Evolutionary conservation across 2,329 filamentous ascomycete genomes (phyloP).

Genomic region (Cordyceps tenuipes): DNA sequence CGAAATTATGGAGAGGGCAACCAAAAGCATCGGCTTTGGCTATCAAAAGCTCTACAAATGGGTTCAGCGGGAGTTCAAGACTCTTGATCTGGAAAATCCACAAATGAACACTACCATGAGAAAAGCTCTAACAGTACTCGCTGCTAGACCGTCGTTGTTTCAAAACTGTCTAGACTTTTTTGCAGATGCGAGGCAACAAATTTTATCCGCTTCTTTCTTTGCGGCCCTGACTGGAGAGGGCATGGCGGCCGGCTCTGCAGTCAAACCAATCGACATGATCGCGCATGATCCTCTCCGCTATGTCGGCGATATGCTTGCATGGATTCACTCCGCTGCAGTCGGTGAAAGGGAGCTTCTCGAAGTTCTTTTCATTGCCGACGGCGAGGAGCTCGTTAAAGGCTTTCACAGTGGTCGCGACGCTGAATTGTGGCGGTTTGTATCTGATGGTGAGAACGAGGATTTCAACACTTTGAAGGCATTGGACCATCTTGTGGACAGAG

Average conservation of each 20-base stretch:
- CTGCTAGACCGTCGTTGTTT: slow-evolving; percentile 83
- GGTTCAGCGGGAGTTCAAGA: slow-evolving; percentile 90
- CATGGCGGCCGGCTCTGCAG: slow-evolving; percentile 45
- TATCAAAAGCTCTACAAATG: slow-evolving; percentile 96
- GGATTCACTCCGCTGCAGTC: slow-evolving; percentile 89
- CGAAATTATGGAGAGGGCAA: slow-evolving; percentile 86
- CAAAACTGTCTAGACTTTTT: slow-evolving; percentile 92
- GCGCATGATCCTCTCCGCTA: slow-evolving; percentile 90
- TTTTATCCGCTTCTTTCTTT: slow-evolving; percentile 83
- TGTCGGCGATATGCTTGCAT: slow-evolving; percentile 94
- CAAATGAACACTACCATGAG: slow-evolving; percentile 83
- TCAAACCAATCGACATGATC: slow-evolving; percentile 87
- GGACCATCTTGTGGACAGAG: slow-evolving; percentile 77
- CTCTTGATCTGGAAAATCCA: slow-evolving; percentile 85
- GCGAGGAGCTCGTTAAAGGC: slow-evolving; percentile 76
- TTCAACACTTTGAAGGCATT: slow-evolving; percentile 80
- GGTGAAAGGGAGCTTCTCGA: slow-evolving; percentile 91
- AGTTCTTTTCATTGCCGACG: slow-evolving; percentile 82
- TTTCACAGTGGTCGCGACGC: slow-evolving; percentile 72
- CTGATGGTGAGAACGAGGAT: slow-evolving; percentile 47
- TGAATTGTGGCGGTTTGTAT: slow-evolving; percentile 69
- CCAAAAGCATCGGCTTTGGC: slow-evolving; percentile 75
- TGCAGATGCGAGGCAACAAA: slow-evolving; percentile 78
- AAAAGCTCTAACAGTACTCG: slow-evolving; percentile 74
- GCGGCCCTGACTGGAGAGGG: slow-evolving; percentile 70